Evolutionary conservation across 208 protist genomes (phyloP).

Genomic region (Trypanosoma rangeli): DNA sequence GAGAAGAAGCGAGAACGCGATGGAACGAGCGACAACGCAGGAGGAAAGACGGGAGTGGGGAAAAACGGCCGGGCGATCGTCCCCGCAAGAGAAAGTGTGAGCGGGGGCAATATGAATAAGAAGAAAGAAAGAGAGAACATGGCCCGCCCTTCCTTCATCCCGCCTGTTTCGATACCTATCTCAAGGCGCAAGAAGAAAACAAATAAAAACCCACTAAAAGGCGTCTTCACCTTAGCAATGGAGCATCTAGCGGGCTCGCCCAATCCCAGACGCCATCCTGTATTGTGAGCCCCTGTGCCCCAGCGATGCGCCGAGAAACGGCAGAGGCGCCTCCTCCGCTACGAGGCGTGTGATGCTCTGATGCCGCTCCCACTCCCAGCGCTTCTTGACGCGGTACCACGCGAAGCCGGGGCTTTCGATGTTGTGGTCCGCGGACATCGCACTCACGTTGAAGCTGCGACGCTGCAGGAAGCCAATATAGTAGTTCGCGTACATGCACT

Average conservation of each 20-base stretch:
- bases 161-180: neutral
- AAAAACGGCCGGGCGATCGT: too few species aligned
- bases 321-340: constrained; percentile 70
- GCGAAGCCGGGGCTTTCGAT: constrained; percentile 82
- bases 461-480: constrained; percentile 86
- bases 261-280: constrained; percentile 51
- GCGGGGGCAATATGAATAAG: too few species aligned
- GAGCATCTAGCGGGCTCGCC: neutral
- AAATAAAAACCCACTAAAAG: neutral
- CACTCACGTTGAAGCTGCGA: constrained; percentile 84
- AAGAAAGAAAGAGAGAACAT: too few species aligned
- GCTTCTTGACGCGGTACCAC: constrained; percentile 86
- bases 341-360: constrained; percentile 77
- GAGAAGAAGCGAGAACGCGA: too few species aligned
- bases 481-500: constrained; percentile 87
- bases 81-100: too few species aligned
- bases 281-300: constrained; percentile 59
- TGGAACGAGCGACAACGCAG: too few species aligned
- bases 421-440: constrained; percentile 87
- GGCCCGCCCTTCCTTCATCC: too few species aligned
- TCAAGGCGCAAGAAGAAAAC: neutral
- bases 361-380: constrained; percentile 75
- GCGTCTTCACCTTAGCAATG: neutral
- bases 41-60: too few species aligned
- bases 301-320: constrained; percentile 55